Base-by-base conservation (phyloP, 805 yeast genomes). In the Metschnikowia bowlesiae region DNA sequence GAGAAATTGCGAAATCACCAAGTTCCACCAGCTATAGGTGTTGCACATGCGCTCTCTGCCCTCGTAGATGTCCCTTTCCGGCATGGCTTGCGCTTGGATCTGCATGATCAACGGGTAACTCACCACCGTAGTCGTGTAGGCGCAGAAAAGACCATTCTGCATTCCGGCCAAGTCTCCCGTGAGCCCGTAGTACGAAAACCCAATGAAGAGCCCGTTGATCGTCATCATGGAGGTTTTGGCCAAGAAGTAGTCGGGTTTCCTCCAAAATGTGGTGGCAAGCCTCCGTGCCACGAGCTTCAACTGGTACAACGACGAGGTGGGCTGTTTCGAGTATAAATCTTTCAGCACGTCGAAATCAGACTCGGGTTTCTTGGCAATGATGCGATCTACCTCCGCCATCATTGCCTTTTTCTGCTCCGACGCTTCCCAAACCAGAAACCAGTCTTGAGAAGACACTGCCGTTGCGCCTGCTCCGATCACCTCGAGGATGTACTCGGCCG, bases 1-100 rank as follows among this genome's bases (percentile, higher is more conserved):
- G n/a, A 80, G 37, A 52, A 71, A 71, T 57, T 83, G 83, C 3
- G 84, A 65, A 13, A 83, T 45, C 45, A 84, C 60, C 65, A 85
- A 64, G 36, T 76, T 65, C 26, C 81, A 71, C 91, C 91, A 85
- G 58, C 83, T 85, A 70, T 82, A 85, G 37, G 87, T 86, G 60
- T 84, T 85, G 6, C 88, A 82, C 53, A 82, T 78, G n/a, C 38
- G 8, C 10, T 35, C 38, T 35, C 38, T 35, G 14, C 38, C 38
- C 22, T 35, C 38, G 16, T 35, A 35, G 11, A 35, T 16, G 3
- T 35, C 89, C 8, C 52, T 61, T 65, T 84, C 89, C 91, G n/a
- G 18, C 38, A 35, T 9, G 1, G 38, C 38, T 35, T 35, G 38
- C 6, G 38, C 38, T 10, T 35, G 38, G 38, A 35, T 35, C 3